phyloP scores from a whole-genome alignment of 2,329 filamentous ascomycete genomes.

The Rutstroemia sp. region DNA sequence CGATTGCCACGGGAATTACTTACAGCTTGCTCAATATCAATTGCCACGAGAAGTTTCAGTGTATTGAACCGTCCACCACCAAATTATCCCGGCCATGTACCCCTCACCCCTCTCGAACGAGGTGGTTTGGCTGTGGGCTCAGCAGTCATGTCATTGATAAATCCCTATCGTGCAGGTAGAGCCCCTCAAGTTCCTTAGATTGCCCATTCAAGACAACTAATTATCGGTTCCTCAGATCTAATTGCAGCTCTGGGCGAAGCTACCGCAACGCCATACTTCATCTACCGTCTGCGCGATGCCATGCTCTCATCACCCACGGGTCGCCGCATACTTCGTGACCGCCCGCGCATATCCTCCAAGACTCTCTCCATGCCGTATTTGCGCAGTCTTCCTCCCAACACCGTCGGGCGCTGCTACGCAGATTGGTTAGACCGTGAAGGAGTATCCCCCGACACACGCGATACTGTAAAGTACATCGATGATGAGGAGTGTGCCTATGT shows the following conservation, averaged over 20 bases:
- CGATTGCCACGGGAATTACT: conserved; percentile 23
- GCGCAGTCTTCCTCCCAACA: conserved; percentile 62
- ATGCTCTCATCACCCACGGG: conserved; percentile 84
- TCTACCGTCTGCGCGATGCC: conserved; percentile 79
- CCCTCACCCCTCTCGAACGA: conserved; percentile 72
- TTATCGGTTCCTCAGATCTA: conserved; percentile 54
- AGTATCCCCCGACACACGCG: conserved; percentile 84
- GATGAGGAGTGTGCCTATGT: conserved; percentile 95
- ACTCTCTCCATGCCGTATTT: conserved; percentile 59
- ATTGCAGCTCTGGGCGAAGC: conserved; percentile 92
- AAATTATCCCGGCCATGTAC: conserved; percentile 63
- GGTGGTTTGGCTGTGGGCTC: conserved; percentile 61
- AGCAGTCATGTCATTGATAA: conserved; percentile 54
- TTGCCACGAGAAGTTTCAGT: conserved; percentile 53
- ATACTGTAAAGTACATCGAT: conserved; percentile 81
- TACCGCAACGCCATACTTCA: conserved; percentile 91
- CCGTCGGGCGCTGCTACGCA: conserved; percentile 75
- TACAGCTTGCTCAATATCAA: conserved; percentile 19
- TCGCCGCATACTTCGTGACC: conserved; percentile 81
- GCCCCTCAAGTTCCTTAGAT: background rate
- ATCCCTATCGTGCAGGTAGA: conserved; percentile 72
- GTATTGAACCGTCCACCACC: conserved; percentile 66
- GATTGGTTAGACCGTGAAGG: conserved; percentile 91
- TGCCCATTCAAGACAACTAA: background rate
- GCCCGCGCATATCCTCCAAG: conserved; percentile 76